Evolutionary conservation across 163 green algal genomes (phyloP).

Genomic region (Trebouxia gelatinosa): DNA sequence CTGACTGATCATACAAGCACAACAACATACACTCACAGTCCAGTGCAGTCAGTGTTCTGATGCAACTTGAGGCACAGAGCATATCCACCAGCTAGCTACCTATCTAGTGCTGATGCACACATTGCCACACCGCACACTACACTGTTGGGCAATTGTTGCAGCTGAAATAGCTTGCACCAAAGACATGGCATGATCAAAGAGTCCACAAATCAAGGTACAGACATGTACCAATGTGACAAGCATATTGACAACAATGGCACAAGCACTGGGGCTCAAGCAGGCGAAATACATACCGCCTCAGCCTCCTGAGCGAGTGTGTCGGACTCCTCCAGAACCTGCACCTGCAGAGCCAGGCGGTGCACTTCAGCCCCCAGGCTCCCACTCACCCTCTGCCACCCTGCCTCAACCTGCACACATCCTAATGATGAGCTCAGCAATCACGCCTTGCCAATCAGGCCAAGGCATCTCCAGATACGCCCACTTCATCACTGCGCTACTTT

Average conservation of each 20-base stretch:
- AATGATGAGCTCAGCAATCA: too few species aligned
- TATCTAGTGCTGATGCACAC: too few species aligned
- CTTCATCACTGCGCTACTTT: too few species aligned
- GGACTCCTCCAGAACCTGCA: slow-evolving; percentile 18
- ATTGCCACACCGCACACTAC: too few species aligned
- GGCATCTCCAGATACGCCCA: too few species aligned
- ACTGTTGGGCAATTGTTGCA: too few species aligned
- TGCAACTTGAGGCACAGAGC: too few species aligned
- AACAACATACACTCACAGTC: background rate
- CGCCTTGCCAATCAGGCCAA: too few species aligned
- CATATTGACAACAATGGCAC: background rate
- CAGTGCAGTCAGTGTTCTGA: background rate
- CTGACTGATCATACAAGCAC: background rate
- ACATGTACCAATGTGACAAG: background rate
- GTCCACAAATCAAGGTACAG: too few species aligned
- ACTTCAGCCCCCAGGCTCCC: slow-evolving; percentile 1
- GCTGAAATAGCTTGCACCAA: too few species aligned
- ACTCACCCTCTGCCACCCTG: background rate
- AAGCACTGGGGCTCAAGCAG: background rate
- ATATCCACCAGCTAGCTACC: too few species aligned
- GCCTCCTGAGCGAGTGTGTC: slow-evolving; percentile 20
- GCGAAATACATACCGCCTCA: background rate
- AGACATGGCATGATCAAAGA: too few species aligned
- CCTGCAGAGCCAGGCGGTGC: slow-evolving; percentile 17
- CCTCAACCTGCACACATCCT: slow-evolving; percentile 21